Base-by-base conservation (phyloP, 2,329 filamentous ascomycete species). In the Talaromyces sp. region DNA sequence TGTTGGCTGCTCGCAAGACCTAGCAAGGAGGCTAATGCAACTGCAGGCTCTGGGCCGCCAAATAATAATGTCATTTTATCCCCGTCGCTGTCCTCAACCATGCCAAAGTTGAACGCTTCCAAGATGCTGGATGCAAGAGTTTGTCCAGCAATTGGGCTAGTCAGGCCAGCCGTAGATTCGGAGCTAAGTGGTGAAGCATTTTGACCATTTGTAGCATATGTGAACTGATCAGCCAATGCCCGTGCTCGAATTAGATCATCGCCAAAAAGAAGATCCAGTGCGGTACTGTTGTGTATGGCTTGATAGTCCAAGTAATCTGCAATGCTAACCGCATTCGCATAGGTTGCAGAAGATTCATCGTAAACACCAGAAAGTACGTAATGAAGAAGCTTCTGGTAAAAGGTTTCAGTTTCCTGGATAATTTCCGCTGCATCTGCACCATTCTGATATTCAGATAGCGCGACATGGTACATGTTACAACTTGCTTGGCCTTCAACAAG, bases 301-400 rank as follows among this genome's bases (percentile, higher is more conserved):
- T 77, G 73, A 64, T 85, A 85, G 29, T 77, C 75, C 40, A 86
- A 67, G 59, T 80, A 84, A 54, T 86, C 82, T 49, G 77, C 81
- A 54, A 86, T 80, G 11, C 73, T 63, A 55, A 78, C 76, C 2
- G 82, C 82, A 51, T 84, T 80, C 9, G 65, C 66, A 62, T 82
- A 84, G 49, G 75, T 75, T 46, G 77, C 80, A 11, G 62, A 65
- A 2, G 65, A 60, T 36, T 63, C 55, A 10, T 67, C 61, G 17
- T 81, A 69, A 27, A 77, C 64, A 1, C 71, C 76, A 2, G 71
- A 65, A 17, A 85, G 70, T 44, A 77, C 71, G 9, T 72, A 65
- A 19, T 65, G 52, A 49, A 78, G 74, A 19, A 85, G 62, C 2
- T 62, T 62, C 16, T 72, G 51, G 56, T 85, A 86, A 46, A 84